Conservation (phyloP, 1,284 basidiomycete genomes). For the Cutaneotrichosporon sp. region DNA sequence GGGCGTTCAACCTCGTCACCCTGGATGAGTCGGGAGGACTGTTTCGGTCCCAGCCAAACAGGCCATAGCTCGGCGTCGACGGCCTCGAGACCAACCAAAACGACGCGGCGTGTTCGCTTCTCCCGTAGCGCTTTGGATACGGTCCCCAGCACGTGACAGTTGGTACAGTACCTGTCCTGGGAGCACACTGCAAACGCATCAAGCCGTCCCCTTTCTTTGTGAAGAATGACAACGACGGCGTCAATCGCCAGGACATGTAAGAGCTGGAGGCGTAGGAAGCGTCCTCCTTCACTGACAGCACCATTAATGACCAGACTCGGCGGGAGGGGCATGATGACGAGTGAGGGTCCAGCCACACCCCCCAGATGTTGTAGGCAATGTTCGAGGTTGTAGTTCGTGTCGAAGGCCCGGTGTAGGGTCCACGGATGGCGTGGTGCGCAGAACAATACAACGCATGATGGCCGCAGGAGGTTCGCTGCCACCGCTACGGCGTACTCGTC, state of each 20-base stretch:
- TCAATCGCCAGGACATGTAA: neutral
- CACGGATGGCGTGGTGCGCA: neutral
- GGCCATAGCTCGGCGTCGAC: neutral
- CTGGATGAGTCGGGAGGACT: neutral
- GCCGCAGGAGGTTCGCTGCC: neutral
- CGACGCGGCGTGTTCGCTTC: neutral
- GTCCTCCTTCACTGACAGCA: neutral
- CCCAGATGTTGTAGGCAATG: neutral
- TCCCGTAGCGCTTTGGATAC: neutral
- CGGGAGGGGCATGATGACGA: neutral
- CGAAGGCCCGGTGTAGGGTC: neutral
- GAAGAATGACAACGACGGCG: neutral
- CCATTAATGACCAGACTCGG: neutral
- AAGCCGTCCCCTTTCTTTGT: neutral
- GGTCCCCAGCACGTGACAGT: neutral
- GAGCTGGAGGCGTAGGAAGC: neutral
- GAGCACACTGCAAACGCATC: neutral
- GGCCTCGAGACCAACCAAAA: neutral
- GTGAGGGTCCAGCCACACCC: neutral
- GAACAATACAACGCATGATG: neutral
- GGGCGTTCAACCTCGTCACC: neutral
- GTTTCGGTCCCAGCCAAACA: neutral
- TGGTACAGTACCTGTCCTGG: neutral
- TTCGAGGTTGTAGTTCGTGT: conserved; percentile 1
- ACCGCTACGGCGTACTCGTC: conserved; percentile 1